These are phyloP conservation scores for Metroxylon sagu DNA, from an alignment of 176 grass and related monocot species.

Conservation along the genomic window DNA sequence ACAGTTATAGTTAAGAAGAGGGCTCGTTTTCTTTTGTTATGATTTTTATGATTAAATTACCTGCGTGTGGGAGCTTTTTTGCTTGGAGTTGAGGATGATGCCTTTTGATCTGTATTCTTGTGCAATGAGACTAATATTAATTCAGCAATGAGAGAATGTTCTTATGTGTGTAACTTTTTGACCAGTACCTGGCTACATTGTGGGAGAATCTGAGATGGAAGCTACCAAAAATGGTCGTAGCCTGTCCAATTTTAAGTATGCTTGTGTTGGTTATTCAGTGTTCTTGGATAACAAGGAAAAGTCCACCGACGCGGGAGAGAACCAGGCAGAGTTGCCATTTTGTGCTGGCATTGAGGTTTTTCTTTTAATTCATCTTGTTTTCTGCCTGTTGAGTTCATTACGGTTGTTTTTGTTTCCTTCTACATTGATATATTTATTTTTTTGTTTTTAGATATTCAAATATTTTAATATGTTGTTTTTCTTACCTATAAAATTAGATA, in stretches of 20 bases:
- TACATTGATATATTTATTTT: too few relatives aligned
- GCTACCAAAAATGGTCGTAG: conserved; percentile 37
- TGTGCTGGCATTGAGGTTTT: conserved; percentile 86
- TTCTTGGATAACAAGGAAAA: conserved; percentile 53
- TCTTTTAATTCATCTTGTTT: conserved; percentile 1
- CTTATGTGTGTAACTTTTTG: conserved; percentile 17
- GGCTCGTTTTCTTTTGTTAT: too few relatives aligned
- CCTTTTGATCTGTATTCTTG: too few relatives aligned
- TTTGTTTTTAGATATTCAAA: too few relatives aligned
- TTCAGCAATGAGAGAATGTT: conserved; percentile 20
- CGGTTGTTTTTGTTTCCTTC: too few relatives aligned
- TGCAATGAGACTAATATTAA: too few relatives aligned
- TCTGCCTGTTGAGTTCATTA: neutral
- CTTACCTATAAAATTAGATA: too few relatives aligned
- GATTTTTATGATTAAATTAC: too few relatives aligned
- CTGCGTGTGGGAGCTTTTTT: too few relatives aligned
- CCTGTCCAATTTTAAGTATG: conserved; percentile 62
- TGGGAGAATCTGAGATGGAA: conserved; percentile 54
- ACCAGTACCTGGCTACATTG: conserved; percentile 54
- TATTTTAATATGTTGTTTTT: too few relatives aligned
- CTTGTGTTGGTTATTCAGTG: conserved; percentile 81
- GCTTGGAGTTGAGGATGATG: too few relatives aligned
- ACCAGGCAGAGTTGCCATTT: conserved; percentile 59
- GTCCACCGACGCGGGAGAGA: conserved; percentile 26
- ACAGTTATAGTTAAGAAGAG: too few relatives aligned